A percentile compares a stretch with the other conserved stretches of the same genome.
These are phyloP conservation scores for Lentinula lateritia DNA, from an alignment of 768 basidiomycete genomes.

Conservation along the genomic window DNA sequence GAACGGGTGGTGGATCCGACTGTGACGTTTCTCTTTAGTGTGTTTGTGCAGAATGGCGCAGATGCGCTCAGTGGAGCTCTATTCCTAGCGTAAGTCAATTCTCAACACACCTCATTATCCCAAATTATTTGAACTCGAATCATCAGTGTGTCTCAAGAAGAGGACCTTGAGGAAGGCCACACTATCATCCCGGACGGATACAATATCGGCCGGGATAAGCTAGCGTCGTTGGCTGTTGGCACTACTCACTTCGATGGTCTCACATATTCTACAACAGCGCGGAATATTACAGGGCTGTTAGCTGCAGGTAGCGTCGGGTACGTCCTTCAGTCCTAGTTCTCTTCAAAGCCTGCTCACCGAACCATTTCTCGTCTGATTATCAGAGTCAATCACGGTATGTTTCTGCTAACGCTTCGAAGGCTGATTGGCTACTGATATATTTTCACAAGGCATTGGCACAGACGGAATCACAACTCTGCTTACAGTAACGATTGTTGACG, in stretches of 20 bases:
- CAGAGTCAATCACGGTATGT: constrained; percentile 6
- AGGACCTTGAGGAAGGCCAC: constrained; percentile 28
- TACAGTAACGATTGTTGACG: constrained; percentile 3
- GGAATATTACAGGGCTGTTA: constrained; percentile 50
- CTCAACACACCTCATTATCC: neutral
- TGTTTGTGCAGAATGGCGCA: constrained; percentile 34
- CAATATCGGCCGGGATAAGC: constrained; percentile 14
- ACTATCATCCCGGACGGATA: constrained; percentile 46
- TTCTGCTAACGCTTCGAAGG: neutral
- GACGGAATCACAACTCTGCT: constrained; percentile 4
- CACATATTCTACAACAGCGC: constrained; percentile 38
- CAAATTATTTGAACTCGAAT: neutral
- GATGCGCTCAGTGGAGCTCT: constrained; percentile 40
- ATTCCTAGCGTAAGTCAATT: constrained; percentile 51
- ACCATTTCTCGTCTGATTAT: neutral
- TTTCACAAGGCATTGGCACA: constrained; percentile 1
- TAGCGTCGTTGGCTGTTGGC: constrained; percentile 29
- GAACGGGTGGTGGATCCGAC: neutral
- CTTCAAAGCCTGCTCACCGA: neutral
- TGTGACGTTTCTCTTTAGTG: neutral
- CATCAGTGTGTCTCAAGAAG: constrained; percentile 2
- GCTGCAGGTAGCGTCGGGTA: constrained; percentile 42
- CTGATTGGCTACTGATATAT: neutral
- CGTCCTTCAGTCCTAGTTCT: constrained; percentile 1
- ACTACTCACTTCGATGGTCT: constrained; percentile 34